Percentiles rank a stretch among this genome's conserved stretches.
These are phyloP conservation scores for Globisporangium takayamanum DNA, from an alignment of 352 stramenopile species.

Conservation along the genomic window DNA sequence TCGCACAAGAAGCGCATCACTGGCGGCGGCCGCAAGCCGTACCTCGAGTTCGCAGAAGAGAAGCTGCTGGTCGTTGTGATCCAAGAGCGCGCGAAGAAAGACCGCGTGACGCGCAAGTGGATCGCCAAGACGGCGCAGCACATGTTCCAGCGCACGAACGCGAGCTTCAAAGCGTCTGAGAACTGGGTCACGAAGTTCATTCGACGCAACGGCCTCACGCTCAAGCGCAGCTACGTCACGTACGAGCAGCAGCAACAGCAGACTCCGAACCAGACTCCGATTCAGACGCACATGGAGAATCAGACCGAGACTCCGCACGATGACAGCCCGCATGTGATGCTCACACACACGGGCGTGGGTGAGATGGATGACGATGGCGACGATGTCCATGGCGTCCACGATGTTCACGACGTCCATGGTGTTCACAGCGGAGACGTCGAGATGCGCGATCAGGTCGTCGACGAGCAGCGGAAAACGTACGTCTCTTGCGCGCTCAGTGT, in stretches of 20 bases:
- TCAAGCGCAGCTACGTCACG: conserved; percentile 74
- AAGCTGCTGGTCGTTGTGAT: conserved; percentile 71
- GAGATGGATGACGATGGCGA: conserved; percentile 7
- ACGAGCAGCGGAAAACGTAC: conserved; percentile 13
- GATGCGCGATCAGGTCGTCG: neutral
- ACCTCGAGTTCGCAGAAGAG: conserved; percentile 61
- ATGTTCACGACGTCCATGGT: conserved; percentile 5
- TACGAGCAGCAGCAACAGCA: conserved; percentile 39
- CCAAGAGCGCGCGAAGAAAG: conserved; percentile 70
- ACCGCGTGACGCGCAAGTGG: conserved; percentile 75
- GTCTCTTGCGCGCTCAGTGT: neutral
- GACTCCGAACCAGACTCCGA: too few relatives aligned
- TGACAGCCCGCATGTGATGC: neutral
- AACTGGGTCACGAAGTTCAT: conserved; percentile 87
- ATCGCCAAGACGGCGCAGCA: conserved; percentile 80
- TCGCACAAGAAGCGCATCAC: conserved; percentile 68
- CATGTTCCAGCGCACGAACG: conserved; percentile 74
- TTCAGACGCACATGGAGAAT: conserved; percentile 4
- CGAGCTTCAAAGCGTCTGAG: conserved; percentile 69
- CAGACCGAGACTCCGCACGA: too few relatives aligned
- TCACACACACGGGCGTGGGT: conserved; percentile 13
- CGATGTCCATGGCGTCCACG: conserved; percentile 4
- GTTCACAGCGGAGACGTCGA: neutral
- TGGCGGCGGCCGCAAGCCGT: conserved; percentile 64
- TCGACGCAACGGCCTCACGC: conserved; percentile 61